Base-by-base conservation (phyloP, 345 rosid species). In the Toxicodendron radicans region DNA sequence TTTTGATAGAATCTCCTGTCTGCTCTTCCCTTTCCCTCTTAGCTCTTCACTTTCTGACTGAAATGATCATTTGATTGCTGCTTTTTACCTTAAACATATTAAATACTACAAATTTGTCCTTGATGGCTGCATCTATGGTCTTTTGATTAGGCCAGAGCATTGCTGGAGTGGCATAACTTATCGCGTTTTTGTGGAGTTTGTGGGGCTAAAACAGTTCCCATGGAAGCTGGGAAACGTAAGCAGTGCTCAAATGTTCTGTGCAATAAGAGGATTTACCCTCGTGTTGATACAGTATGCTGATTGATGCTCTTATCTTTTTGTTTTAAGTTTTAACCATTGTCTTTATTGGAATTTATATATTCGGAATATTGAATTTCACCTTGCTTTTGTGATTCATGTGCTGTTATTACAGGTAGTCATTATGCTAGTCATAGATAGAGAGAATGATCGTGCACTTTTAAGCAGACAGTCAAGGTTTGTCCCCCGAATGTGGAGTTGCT, bases 401-500 rank as follows among this genome's bases (percentile, higher is more conserved):
- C 70, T 64, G 65, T 61, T 78, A 49, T 21, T 70, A 20, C 83
- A 95, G 99, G 97, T 91, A 76, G 99, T 95, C 75, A 92, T 95
- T 76, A 95, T 95, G 99, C 85, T 92, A 77, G 96, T 92, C 64
- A 89, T 95, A 71, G 99, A 95, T 72, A 83, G 75, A 82, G 94
- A 92, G 79, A 92, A 95, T 76, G 98, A 91, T 16, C 77, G 94
- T 18, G 96, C 79, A 45, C 97, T 95, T 74, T 78, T 95, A 75
- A 86, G 96, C 81, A 87, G 91, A 62, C 97, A 90, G 30, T 85
- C 95, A n/a, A 89, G 99, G 81, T 89, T 46, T 80, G 97, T 91
- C 30, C 98, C 97, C 20, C 85, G 98, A 67, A 88, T 95, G 95
- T 95, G 99, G 98, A 95, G 95, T 81, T 95, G 99, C 85, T 83